Evolutionary conservation across 805 yeast species (phyloP), one percentile per base, ranked within the genome.

Genomic region (Millerozyma acaciae): DNA sequence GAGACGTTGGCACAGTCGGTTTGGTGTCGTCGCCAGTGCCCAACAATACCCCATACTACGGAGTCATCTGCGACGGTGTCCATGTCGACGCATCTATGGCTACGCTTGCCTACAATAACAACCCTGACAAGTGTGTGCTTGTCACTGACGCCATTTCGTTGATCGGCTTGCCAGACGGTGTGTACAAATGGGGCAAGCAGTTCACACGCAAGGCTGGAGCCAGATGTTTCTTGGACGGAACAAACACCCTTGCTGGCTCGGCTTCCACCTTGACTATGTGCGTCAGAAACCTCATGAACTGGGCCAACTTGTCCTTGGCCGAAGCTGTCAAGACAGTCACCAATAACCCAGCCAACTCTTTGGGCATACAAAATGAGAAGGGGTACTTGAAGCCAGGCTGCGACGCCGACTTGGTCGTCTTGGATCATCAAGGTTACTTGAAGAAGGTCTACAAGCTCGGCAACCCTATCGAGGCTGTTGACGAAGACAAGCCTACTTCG

Each of bases 101-200:
- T 18, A 57, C 63, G 12, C 39, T 71, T 33, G 79, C 79, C 1
- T 76, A 71, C 55, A 57, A 62, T 24, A 57, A 78, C 10, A 63
- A 64, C 44, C 75, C 78, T 7, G 71, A 69, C n/a, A 73, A 72
- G 42, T 68, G 76, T 44, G 65, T 73, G 25, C 55, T 76, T 40
- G 78, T 73, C 10, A 76, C 82, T 2, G 82, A 76, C 47, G 79
- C 81, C 32, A 75, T 75, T 71, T 68, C 65, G 45, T 62, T 73
- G 45, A 65, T 75, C 42, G 82, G 82, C 2, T 61, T 74, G 43
- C 67, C 71, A 2, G 77, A 75, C 42, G 82, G 82, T n/a, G 52
- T 58, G 15, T 76, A 76, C 48, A 55, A 59, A 40, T 75, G 80
- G 77, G 70, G 62, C 37, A 58, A 62, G 34, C 73, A 71, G 54